phyloP scores from a whole-genome alignment of 1,139 yeast genomes.

The Yueomyces sp. region DNA sequence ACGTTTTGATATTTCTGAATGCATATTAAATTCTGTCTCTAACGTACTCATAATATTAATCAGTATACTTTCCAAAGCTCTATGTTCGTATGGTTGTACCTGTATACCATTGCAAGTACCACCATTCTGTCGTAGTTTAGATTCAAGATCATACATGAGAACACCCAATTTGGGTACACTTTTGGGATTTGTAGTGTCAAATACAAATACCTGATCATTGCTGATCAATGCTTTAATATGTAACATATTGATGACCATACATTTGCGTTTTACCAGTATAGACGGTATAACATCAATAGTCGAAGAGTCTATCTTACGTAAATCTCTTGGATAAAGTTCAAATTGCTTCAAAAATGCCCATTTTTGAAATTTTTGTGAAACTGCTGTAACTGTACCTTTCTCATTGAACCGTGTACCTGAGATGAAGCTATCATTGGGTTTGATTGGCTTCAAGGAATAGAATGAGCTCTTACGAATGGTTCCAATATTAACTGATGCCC shows the following conservation, averaged over 20 bases:
- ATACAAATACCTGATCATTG: constrained; percentile 67
- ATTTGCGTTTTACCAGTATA: constrained; percentile 57
- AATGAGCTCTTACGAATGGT: too few species aligned
- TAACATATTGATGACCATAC: constrained; percentile 66
- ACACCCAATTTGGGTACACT: constrained; percentile 59
- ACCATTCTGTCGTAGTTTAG: constrained; percentile 44
- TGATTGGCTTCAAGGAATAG: constrained; percentile 35
- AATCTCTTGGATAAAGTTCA: constrained; percentile 58
- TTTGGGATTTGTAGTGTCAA: constrained; percentile 51
- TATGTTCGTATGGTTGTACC: constrained; percentile 54
- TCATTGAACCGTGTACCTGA: constrained; percentile 72
- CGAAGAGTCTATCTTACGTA: constrained; percentile 77
- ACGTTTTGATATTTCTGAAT: constrained; percentile 53
- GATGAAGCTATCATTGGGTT: constrained; percentile 44
- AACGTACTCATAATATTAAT: constrained; percentile 75
- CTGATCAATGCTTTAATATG: constrained; percentile 83
- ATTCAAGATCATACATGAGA: constrained; percentile 77
- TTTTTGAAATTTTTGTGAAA: constrained; percentile 67
- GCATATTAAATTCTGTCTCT: constrained; percentile 73
- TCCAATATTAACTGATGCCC: too few species aligned
- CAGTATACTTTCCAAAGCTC: constrained; percentile 80
- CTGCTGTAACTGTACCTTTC: constrained; percentile 60
- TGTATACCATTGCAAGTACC: constrained; percentile 6
- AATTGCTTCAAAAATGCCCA: constrained; percentile 61
- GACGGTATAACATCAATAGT: constrained; percentile 84